A percentile compares a stretch with the other conserved stretches of the same genome.
Evolutionary conservation across 305 asterid genomes (phyloP).

Genomic region (Rubia balearica): DNA sequence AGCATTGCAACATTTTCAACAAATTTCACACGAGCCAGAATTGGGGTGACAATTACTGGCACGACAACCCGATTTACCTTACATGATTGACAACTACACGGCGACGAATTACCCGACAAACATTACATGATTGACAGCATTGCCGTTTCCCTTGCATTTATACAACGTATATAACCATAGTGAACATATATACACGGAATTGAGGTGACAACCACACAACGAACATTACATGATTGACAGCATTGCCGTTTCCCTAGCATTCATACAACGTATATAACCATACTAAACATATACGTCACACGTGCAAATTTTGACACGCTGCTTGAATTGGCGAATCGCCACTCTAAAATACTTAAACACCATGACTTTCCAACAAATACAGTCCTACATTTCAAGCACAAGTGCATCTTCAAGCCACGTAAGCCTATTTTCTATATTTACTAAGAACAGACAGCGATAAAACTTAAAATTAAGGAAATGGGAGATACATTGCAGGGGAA

Average conservation of each 20-base stretch:
- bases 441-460: not conserved
- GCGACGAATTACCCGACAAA: no score
- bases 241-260: not conserved
- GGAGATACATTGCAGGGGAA: not conserved
- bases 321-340: not conserved
- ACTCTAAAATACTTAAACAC: not conserved
- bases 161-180: not conserved
- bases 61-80: not conserved
- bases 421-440: not conserved
- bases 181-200: not conserved
- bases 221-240: not conserved
- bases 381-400: not conserved
- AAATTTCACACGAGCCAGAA: not conserved
- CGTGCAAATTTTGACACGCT: not conserved
- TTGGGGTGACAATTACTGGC: not conserved
- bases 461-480: not conserved
- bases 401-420: not conserved
- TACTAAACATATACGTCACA: not conserved
- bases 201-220: no score
- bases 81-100: no score
- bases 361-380: not conserved
- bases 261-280: not conserved
- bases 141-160: not conserved
- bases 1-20: not conserved
- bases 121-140: not conserved